Percentiles rank a stretch among this genome's conserved stretches.
phyloP scores from a whole-genome alignment of 2,329 filamentous ascomycete genomes.

The Hyphodiscus sp. region DNA sequence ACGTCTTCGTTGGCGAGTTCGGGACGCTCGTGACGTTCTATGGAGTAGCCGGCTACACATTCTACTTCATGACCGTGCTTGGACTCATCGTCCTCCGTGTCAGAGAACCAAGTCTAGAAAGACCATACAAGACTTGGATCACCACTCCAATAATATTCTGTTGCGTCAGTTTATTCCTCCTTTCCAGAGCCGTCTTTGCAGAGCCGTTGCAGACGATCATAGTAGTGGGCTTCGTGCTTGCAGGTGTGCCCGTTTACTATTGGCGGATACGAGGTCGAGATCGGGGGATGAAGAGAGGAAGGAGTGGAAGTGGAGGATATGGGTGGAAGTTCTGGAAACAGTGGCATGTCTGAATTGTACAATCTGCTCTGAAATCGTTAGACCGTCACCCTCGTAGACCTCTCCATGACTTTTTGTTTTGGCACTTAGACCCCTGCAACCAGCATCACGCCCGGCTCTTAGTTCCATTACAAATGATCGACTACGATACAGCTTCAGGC shows the following conservation, averaged over 20 bases:
- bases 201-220: constrained; percentile 85
- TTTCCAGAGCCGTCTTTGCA: constrained; percentile 83
- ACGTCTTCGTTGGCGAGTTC: constrained; percentile 86
- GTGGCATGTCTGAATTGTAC: constrained; percentile 2
- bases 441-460: no score
- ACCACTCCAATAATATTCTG: constrained; percentile 96
- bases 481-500: no score
- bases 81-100: constrained; percentile 88
- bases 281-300: constrained; percentile 39
- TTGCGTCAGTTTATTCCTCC: constrained; percentile 89
- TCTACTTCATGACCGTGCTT: constrained; percentile 93
- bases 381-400: background rate
- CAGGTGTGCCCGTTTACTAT: constrained; percentile 82
- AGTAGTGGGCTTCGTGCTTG: constrained; percentile 77
- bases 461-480: no score
- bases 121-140: constrained; percentile 95
- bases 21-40: constrained; percentile 91
- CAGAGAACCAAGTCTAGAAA: constrained; percentile 76
- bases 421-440: no score
- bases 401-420: background rate
- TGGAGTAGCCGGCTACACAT: constrained; percentile 92
- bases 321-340: constrained; percentile 57
- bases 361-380: background rate
- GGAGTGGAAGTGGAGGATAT: constrained; percentile 33
- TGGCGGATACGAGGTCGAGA: constrained; percentile 71